Evolutionary conservation across 306 rosid species (phyloP), one percentile per base, ranked within the genome.

Genomic region (Dryas octopetala): DNA sequence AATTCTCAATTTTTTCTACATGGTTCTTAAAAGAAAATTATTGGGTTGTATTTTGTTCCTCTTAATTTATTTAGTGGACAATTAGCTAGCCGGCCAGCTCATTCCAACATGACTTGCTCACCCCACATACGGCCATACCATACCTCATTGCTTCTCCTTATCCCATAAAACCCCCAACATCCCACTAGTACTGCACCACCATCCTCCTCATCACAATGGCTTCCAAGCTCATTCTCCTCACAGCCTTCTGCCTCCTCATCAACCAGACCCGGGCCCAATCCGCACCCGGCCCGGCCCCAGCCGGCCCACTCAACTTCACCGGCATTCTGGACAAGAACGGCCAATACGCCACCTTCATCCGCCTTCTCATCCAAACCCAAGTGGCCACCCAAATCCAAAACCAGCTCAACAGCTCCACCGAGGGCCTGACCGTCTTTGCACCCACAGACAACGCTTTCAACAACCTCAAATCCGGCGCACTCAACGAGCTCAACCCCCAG

Each of bases 361-460:
- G 82, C 10, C 93, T 94, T 65, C 81, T 94, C 4, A 28, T 48
- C 4, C 84, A 90, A 5, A 87, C 89, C 4, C 96, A 86, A 73
- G 86, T 81, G 9, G 62, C 48, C 8, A 66, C 9, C 17, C 97
- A 90, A 79, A 83, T 94, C 40, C 62, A 76, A 1, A 85, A 62
- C 78, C 96, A 91, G 65, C 93, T 94, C 57, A 93, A 91, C 73
- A 75, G 81, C 53, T 82, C 86, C 43, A 41, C 85, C 0, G 80
- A 94, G 7, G 97, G 98, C 32, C 32, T 91, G 47, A 84, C 91
- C 0, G 32, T 94, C 77, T 80, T 94, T 3, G 96, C 98, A 0
- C 98, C 98, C 6, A 91, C 98, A 4, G 97, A 94, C 82, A 91
- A 91, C 51, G 98, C 96, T 76, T 94, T 94, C 82, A 81, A 54